phyloP scores from a whole-genome alignment of 768 basidiomycete species.

The Suillus occidentalis region DNA sequence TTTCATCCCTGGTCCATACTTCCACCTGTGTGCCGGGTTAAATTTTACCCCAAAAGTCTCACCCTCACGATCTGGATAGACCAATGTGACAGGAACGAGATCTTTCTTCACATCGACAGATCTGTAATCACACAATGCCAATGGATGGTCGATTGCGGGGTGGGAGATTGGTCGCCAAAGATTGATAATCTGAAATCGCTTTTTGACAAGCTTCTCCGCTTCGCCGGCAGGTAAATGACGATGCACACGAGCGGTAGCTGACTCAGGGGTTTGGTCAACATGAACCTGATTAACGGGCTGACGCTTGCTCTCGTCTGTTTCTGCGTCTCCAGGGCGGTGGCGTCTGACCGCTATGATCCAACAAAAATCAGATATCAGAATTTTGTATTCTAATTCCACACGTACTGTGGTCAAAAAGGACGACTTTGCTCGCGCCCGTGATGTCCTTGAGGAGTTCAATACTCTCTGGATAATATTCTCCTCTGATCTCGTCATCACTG shows the following conservation, averaged over 20 bases:
- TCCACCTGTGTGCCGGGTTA: slow-evolving; percentile 51
- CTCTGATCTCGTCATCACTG: slow-evolving; percentile 50
- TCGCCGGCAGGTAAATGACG: slow-evolving; percentile 50
- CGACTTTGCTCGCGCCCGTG: slow-evolving; percentile 59
- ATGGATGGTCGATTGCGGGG: slow-evolving; percentile 49
- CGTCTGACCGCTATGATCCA: slow-evolving; percentile 44
- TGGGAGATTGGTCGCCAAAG: slow-evolving; percentile 57
- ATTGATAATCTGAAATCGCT: slow-evolving; percentile 59
- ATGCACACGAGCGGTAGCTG: slow-evolving; percentile 47
- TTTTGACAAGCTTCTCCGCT: slow-evolving; percentile 41
- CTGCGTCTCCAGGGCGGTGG: slow-evolving; percentile 36
- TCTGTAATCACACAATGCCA: slow-evolving; percentile 52
- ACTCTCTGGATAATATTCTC: slow-evolving; percentile 63
- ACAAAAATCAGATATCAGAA: slow-evolving; percentile 1
- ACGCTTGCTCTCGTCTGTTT: slow-evolving; percentile 38
- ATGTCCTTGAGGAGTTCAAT: slow-evolving; percentile 55
- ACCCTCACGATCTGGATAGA: slow-evolving; percentile 51
- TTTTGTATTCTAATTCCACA: neutral
- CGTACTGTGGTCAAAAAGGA: slow-evolving; percentile 69
- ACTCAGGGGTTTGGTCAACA: slow-evolving; percentile 51
- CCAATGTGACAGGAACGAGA: slow-evolving; percentile 42
- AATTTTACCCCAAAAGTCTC: slow-evolving; percentile 50
- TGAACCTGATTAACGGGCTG: slow-evolving; percentile 45
- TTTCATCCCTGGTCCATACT: slow-evolving; percentile 46
- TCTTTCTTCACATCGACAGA: slow-evolving; percentile 44